phyloP scores from a whole-genome alignment of 495 filamentous ascomycete genomes.

The Penicillium paradoxum region DNA sequence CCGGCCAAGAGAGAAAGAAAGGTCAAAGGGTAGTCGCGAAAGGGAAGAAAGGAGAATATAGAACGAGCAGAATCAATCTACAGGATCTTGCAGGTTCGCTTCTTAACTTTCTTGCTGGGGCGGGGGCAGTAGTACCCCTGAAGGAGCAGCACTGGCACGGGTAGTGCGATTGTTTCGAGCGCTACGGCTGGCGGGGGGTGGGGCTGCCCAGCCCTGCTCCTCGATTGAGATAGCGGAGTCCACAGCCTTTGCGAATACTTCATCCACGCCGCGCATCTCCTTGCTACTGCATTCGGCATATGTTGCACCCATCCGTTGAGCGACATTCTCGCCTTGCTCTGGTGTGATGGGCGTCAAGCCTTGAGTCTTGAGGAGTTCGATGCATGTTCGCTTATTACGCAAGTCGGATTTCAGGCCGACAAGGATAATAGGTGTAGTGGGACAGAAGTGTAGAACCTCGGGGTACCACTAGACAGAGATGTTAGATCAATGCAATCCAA shows the following conservation, averaged over 20 bases:
- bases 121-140: constrained; percentile 21
- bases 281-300: constrained; percentile 99
- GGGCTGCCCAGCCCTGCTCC: constrained; percentile 35
- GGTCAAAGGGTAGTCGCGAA: constrained; percentile 14
- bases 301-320: constrained; percentile 82
- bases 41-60: constrained; percentile 2
- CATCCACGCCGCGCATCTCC: constrained; percentile 91
- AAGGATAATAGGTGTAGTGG: constrained; percentile 90
- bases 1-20: constrained; percentile 22
- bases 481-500: no score
- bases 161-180: constrained; percentile 10
- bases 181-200: constrained; percentile 10
- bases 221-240: constrained; percentile 67
- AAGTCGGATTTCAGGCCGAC: constrained; percentile 96
- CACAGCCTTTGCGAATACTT: constrained; percentile 88
- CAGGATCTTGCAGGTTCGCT: constrained; percentile 66
- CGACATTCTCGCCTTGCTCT: constrained; percentile 83
- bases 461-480: constrained; percentile 78
- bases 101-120: constrained; percentile 53
- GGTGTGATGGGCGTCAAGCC: constrained; percentile 90
- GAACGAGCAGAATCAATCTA: constrained; percentile 34
- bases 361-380: constrained; percentile 97
- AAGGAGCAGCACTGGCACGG: constrained; percentile 25
- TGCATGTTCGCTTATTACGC: constrained; percentile 87
- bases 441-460: constrained; percentile 98